Conservation (phyloP, 768 basidiomycete species). For the Auriscalpium orientale region DNA sequence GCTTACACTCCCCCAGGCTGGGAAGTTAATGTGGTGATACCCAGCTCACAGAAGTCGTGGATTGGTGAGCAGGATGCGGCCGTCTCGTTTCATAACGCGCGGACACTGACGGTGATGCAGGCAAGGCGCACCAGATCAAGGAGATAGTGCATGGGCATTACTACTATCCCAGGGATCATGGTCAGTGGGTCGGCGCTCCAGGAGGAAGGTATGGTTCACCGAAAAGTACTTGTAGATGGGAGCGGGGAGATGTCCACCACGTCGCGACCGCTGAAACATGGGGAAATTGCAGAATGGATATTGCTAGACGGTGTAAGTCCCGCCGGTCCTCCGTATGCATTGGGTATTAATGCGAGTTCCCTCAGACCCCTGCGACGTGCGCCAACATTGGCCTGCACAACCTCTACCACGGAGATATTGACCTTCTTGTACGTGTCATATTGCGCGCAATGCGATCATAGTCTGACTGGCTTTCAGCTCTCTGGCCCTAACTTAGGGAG, state of each 20-base stretch:
- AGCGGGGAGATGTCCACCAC: slow-evolving; percentile 55
- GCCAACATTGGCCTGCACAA: slow-evolving; percentile 89
- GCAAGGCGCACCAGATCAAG: slow-evolving; percentile 75
- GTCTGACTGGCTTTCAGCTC: slow-evolving; percentile 35
- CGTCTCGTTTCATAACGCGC: neutral
- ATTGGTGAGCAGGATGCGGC: slow-evolving; percentile 45
- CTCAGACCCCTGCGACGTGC: slow-evolving; percentile 87
- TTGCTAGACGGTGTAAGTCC: slow-evolving; percentile 71
- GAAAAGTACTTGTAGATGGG: slow-evolving; percentile 36
- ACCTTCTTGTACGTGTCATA: slow-evolving; percentile 63
- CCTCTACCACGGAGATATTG: slow-evolving; percentile 74
- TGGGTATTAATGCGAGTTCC: too few species aligned
- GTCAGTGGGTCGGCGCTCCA: slow-evolving; percentile 21
- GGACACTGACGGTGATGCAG: slow-evolving; percentile 26
- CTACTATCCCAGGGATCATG: slow-evolving; percentile 64
- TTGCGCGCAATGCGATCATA: neutral
- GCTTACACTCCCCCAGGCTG: slow-evolving; percentile 39
- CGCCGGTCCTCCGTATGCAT: neutral
- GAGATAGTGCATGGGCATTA: slow-evolving; percentile 64
- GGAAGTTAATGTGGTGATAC: slow-evolving; percentile 75
- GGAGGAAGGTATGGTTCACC: neutral
- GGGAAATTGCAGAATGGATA: slow-evolving; percentile 87
- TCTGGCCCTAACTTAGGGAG: slow-evolving; percentile 84
- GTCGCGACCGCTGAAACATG: slow-evolving; percentile 62
- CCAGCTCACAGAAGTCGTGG: slow-evolving; percentile 82